Base-by-base conservation (phyloP, 257 asterid genomes). In the Nicotiana sylvestris region DNA sequence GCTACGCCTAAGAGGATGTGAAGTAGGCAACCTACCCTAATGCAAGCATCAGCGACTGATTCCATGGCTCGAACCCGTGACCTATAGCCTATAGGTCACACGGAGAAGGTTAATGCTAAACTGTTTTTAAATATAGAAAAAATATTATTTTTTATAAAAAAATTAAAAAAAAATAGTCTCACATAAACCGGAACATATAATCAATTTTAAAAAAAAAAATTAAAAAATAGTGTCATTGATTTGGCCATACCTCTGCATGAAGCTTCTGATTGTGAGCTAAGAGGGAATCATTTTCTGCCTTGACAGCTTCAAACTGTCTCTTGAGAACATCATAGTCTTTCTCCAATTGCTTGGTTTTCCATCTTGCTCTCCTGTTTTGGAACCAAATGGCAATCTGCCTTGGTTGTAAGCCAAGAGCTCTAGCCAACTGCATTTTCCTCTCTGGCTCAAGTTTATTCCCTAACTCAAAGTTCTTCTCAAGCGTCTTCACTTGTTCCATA, bases 331-430 rank as follows among this genome's bases (percentile, higher is more conserved):
- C 88, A 84, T 88, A 92, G 56, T 90, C 90, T 78, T 89, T 92
- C 88, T 92, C 96, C 85, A 92, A 78, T 82, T 90, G 92, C 81
- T 88, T 92, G 15, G 92, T 92, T 85, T 92, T 92, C 91, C 90
- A 90, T 29, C 91, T 84, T 12, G 95, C 95, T 84, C 95, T 85
- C 46, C 93, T 86, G 66, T 92, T 92, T 86, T 92, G 95, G 51
- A 92, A 90, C 95, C 95, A 92, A 55, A 92, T 90, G 2, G 93
- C 91, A 66, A 91, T 77, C 76, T 91, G 95, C 77, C 93, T 86
- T 1, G 95, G 93, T 55, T 92, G 89, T 76, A 92, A 51, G 18
- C 95, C 95, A 51, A 90, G 86, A 37, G 91, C 93, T 84, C 91
- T 87, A 32, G 95, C 92, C 67, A 92, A 79, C 87, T 87, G 91